Conservation (phyloP, 192 early-diverging fungal genomes). For the Thamnidium elegans region DNA sequence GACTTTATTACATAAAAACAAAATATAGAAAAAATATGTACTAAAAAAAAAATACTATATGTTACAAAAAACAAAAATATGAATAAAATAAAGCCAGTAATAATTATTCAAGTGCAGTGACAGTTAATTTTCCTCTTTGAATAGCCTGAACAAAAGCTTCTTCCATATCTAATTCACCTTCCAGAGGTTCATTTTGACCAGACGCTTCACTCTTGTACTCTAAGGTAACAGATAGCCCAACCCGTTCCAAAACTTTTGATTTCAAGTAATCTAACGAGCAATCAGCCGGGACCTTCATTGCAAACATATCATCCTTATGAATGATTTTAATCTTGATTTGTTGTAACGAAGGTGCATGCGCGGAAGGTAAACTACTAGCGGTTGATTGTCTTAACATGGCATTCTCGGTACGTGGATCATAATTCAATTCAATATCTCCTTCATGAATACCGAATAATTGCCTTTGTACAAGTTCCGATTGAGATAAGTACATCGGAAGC, state of each 20-base stretch:
- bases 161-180: slow-evolving; percentile 40
- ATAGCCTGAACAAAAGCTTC: slow-evolving; percentile 38
- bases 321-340: slow-evolving; percentile 63
- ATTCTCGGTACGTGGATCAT: slow-evolving; percentile 18
- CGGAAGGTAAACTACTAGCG: slow-evolving; percentile 12
- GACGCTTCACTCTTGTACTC: slow-evolving; percentile 40
- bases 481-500: slow-evolving; percentile 49
- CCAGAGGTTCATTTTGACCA: slow-evolving; percentile 24
- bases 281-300: slow-evolving; percentile 56
- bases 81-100: too few relatives aligned
- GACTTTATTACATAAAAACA: too few relatives aligned
- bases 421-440: slow-evolving; percentile 47
- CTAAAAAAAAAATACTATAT: too few relatives aligned
- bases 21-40: too few relatives aligned
- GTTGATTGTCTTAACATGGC: neutral
- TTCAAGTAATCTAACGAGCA: slow-evolving; percentile 49
- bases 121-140: slow-evolving; percentile 45
- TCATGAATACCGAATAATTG: slow-evolving; percentile 43
- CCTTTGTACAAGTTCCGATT: slow-evolving; percentile 35
- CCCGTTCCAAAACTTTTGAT: slow-evolving; percentile 52
- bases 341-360: slow-evolving; percentile 33
- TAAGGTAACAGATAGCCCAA: slow-evolving; percentile 32
- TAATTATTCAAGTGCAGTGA: slow-evolving; percentile 23
- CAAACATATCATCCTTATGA: slow-evolving; percentile 62
- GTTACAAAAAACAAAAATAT: too few relatives aligned